phyloP scores from a whole-genome alignment of 306 rosid genomes.

The Astragalus glycyphyllos region DNA sequence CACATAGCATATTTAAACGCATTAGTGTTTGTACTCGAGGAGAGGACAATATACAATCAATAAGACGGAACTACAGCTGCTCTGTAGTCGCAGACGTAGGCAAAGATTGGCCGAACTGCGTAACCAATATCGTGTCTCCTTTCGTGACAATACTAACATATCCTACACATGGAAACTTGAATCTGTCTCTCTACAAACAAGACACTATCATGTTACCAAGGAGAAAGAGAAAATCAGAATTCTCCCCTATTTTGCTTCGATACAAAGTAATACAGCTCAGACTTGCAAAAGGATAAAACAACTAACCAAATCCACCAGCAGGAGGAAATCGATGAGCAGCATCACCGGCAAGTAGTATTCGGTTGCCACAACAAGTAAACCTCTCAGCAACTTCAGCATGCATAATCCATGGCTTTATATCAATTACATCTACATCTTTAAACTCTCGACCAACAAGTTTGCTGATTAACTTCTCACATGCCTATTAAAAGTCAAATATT shows the following conservation, averaged over 20 bases:
- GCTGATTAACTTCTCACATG: constrained; percentile 72
- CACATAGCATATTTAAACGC: no score
- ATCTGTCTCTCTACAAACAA: constrained; percentile 18
- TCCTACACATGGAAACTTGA: neutral
- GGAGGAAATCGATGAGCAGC: constrained; percentile 99
- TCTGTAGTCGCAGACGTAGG: no score
- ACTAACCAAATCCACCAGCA: constrained; percentile 99
- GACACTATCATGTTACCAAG: constrained; percentile 24
- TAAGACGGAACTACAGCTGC: no score
- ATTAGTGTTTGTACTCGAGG: no score
- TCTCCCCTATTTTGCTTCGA: constrained; percentile 18
- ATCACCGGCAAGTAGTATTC: constrained; percentile 86
- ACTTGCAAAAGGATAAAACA: constrained; percentile 40
- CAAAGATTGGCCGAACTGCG: no score
- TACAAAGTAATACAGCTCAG: constrained; percentile 1
- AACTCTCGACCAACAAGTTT: constrained; percentile 84
- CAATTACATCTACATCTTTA: constrained; percentile 71
- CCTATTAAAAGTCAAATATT: constrained; percentile 57
- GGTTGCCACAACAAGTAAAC: constrained; percentile 62
- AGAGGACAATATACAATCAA: no score
- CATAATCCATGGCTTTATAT: constrained; percentile 94
- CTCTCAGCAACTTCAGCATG: constrained; percentile 97
- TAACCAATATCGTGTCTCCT: no score
- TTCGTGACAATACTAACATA: no score
- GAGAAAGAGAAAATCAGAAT: constrained; percentile 24